These are phyloP conservation scores for Prinsepia uniflora DNA, from an alignment of 306 rosid species.

Conservation along the genomic window DNA sequence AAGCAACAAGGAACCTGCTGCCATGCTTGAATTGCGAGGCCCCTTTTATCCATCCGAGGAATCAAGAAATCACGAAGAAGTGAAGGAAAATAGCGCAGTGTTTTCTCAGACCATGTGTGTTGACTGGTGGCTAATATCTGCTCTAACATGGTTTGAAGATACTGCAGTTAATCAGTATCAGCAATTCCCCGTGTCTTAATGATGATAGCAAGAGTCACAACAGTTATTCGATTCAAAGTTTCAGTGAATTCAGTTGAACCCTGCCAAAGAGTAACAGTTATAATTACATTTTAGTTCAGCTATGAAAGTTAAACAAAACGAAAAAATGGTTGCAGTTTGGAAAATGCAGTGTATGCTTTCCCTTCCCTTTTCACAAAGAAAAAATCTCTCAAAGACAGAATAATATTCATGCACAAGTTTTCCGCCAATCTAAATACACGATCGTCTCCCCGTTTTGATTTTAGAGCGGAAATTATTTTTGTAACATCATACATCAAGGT, in stretches of 20 bases:
- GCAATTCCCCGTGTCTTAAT: slow-evolving; percentile 95
- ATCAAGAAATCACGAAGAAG: slow-evolving; percentile 76
- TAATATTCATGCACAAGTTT: slow-evolving; percentile 91
- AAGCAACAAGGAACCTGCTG: slow-evolving; percentile 61
- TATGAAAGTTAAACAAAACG: slow-evolving; percentile 11
- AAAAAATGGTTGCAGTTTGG: slow-evolving; percentile 17
- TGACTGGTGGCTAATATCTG: slow-evolving; percentile 79
- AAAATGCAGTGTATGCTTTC: slow-evolving; percentile 57
- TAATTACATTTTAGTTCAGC: slow-evolving; percentile 17
- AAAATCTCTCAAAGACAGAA: slow-evolving; percentile 88
- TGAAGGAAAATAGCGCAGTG: slow-evolving; percentile 75
- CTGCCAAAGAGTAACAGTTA: slow-evolving; percentile 40
- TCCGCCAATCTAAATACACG: slow-evolving; percentile 95
- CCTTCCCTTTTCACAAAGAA: slow-evolving; percentile 94
- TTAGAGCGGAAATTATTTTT: slow-evolving; percentile 80
- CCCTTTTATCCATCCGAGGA: slow-evolving; percentile 68
- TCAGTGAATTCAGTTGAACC: slow-evolving; percentile 96
- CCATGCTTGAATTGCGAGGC: slow-evolving; percentile 83
- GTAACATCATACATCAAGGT: slow-evolving; percentile 97
- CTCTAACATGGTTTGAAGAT: slow-evolving; percentile 82
- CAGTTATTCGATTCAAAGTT: slow-evolving; percentile 78
- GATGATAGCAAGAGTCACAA: slow-evolving; percentile 86
- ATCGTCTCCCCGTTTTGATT: slow-evolving; percentile 88
- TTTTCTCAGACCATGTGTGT: slow-evolving; percentile 96
- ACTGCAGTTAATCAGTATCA: slow-evolving; percentile 90